Conservation (phyloP, 441 rosid genomes). For the Flueggea neowawraea region DNA sequence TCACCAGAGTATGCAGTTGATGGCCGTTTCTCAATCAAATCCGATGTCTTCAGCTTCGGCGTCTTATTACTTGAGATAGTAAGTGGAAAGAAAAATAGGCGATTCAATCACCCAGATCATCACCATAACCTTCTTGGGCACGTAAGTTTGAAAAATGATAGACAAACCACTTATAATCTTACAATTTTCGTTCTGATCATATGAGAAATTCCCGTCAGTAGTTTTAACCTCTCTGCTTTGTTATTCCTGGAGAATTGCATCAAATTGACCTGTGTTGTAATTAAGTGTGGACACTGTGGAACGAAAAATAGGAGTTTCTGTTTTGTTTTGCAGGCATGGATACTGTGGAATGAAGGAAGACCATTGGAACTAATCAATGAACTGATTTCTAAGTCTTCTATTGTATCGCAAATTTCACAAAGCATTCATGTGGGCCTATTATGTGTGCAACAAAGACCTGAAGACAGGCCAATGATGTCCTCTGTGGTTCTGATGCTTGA, state of each 20-base stretch:
- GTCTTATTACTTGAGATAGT: slow-evolving; percentile 55
- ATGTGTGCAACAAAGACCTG: slow-evolving; percentile 66
- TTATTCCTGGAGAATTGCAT: too few relatives aligned
- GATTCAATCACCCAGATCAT: slow-evolving; percentile 33
- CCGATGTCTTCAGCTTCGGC: slow-evolving; percentile 59
- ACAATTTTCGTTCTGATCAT: too few relatives aligned
- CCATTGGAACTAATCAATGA: slow-evolving; percentile 39
- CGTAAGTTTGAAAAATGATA: slow-evolving; percentile 12
- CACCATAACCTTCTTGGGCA: slow-evolving; percentile 22
- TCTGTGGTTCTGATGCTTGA: slow-evolving; percentile 52
- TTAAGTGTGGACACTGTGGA: neutral
- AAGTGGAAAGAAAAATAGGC: slow-evolving; percentile 51
- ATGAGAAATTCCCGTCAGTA: neutral
- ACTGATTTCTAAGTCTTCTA: slow-evolving; percentile 19
- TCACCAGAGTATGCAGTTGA: slow-evolving; percentile 71
- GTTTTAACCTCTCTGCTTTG: too few relatives aligned
- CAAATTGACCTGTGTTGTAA: too few relatives aligned
- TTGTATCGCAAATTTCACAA: slow-evolving; percentile 36
- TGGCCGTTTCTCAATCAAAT: slow-evolving; percentile 53
- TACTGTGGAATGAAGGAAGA: slow-evolving; percentile 53
- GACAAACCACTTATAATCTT: neutral
- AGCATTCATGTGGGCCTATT: slow-evolving; percentile 67
- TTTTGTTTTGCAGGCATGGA: slow-evolving; percentile 55
- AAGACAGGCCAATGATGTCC: slow-evolving; percentile 63
- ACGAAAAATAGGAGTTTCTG: neutral